These are phyloP conservation scores for Chaetomium sp. DNA, from an alignment of 2,329 filamentous ascomycete species.

Conservation along the genomic window DNA sequence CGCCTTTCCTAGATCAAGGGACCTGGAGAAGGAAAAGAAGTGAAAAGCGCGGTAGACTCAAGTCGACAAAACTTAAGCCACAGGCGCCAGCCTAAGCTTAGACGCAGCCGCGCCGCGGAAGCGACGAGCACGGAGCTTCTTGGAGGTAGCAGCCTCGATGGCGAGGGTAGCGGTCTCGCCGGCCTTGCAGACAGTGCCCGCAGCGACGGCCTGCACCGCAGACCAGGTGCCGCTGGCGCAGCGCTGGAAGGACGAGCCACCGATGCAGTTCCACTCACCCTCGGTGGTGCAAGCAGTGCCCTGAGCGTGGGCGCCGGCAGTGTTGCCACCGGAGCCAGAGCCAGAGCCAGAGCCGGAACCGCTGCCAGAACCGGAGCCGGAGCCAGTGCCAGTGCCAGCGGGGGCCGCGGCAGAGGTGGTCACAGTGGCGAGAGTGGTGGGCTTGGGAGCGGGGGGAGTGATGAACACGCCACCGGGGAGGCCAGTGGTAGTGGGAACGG, in stretches of 20 bases:
- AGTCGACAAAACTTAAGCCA: background rate
- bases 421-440: conserved; percentile 18
- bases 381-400: conserved; percentile 5
- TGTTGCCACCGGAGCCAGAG: conserved; percentile 19
- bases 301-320: conserved; percentile 24
- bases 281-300: conserved; percentile 42
- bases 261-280: conserved; percentile 45
- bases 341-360: conserved; percentile 8
- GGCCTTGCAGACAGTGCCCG: conserved; percentile 40
- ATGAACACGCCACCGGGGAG: conserved; percentile 22
- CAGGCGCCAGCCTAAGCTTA: conserved; percentile 3
- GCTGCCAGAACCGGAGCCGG: conserved; percentile 7
- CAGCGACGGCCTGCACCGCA: conserved; percentile 34
- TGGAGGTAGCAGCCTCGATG: background rate
- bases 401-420: conserved; percentile 2
- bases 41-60: background rate
- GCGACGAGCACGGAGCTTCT: background rate
- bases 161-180: conserved; percentile 25
- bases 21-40: background rate
- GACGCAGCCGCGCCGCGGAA: background rate
- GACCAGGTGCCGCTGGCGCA: conserved; percentile 46
- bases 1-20: background rate
- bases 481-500: conserved; percentile 7
- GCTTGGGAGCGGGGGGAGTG: conserved; percentile 15
- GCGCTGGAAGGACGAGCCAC: conserved; percentile 43